Conservation (phyloP, 495 filamentous ascomycete genomes). For the Aspergillus biplanus region DNA sequence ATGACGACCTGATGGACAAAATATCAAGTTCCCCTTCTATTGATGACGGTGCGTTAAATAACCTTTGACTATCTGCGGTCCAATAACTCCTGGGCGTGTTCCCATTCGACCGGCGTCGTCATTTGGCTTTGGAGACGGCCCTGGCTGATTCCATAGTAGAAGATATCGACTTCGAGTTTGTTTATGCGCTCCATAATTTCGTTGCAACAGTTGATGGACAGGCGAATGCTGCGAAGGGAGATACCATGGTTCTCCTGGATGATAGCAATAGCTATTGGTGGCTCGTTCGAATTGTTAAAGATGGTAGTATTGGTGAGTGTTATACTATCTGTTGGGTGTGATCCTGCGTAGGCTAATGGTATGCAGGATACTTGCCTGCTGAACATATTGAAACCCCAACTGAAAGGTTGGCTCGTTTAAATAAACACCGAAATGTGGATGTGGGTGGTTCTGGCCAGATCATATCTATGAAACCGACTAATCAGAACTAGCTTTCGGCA, state of each 20-base stretch:
- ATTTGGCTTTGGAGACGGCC: conserved; percentile 12
- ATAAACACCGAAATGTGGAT: conserved; percentile 98
- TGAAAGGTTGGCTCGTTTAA: conserved; percentile 87
- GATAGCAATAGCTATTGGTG: conserved; percentile 99
- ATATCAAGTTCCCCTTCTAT: conserved; percentile 98
- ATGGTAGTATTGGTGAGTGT: conserved; percentile 87
- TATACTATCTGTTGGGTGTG: background rate
- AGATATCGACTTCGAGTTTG: conserved; percentile 99
- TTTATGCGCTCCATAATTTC: conserved; percentile 97
- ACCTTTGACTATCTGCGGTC: background rate
- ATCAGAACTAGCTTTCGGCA: conserved; percentile 70
- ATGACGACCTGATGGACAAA: conserved; percentile 94
- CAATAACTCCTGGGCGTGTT: background rate
- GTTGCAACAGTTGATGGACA: conserved; percentile 97
- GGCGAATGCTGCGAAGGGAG: conserved; percentile 96
- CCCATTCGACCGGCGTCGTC: background rate
- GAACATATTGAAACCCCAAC: conserved; percentile 99
- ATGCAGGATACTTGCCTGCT: conserved; percentile 86
- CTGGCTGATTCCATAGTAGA: conserved; percentile 76
- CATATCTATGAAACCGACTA: conserved; percentile 17
- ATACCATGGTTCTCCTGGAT: conserved; percentile 99
- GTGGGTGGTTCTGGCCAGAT: conserved; percentile 52
- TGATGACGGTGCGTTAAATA: conserved; percentile 84
- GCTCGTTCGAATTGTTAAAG: conserved; percentile 95
- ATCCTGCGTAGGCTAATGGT: conserved; percentile 23